Percentiles rank a stretch among this genome's conserved stretches.
These are phyloP conservation scores for Colletotrichum sublineola DNA, from an alignment of 2,329 filamentous ascomycete species.

Conservation along the genomic window DNA sequence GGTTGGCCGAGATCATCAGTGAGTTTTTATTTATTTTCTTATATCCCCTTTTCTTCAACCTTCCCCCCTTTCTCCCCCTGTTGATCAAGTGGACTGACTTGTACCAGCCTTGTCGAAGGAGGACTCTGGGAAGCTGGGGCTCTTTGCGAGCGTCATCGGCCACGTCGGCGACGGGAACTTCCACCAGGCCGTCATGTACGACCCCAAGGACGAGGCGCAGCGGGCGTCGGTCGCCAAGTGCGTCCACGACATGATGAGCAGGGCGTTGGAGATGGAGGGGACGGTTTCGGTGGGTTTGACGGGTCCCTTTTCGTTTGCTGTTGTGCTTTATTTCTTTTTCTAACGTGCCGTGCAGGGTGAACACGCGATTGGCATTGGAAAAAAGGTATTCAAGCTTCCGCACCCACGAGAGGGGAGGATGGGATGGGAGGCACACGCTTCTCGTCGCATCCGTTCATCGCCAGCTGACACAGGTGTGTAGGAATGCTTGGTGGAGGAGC, in stretches of 20 bases:
- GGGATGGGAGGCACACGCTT: neutral
- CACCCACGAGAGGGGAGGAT: neutral
- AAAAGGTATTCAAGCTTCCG: slow-evolving; percentile 69
- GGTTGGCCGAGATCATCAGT: slow-evolving; percentile 77
- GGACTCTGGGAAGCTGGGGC: slow-evolving; percentile 71
- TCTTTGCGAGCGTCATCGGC: slow-evolving; percentile 76
- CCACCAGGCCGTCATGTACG: slow-evolving; percentile 65
- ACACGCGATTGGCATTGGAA: slow-evolving; percentile 78
- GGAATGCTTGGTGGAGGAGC: slow-evolving; percentile 71
- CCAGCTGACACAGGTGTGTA: slow-evolving; percentile 29
- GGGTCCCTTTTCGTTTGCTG: neutral
- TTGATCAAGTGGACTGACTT: neutral
- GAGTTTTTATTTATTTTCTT: slow-evolving; percentile 16
- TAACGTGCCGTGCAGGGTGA: slow-evolving; percentile 62
- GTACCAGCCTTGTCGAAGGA: slow-evolving; percentile 71
- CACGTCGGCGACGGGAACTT: slow-evolving; percentile 84
- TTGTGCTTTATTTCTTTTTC: neutral
- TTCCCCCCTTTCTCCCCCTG: neutral
- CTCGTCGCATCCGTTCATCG: neutral
- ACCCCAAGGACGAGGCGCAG: slow-evolving; percentile 65
- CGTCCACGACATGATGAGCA: slow-evolving; percentile 78
- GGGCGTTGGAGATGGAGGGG: slow-evolving; percentile 77
- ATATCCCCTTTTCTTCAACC: too few species aligned
- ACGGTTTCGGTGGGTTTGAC: slow-evolving; percentile 69
- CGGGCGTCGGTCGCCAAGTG: slow-evolving; percentile 65